Base-by-base conservation (phyloP, 1,284 basidiomycete genomes). In the Naganishia sp. region DNA sequence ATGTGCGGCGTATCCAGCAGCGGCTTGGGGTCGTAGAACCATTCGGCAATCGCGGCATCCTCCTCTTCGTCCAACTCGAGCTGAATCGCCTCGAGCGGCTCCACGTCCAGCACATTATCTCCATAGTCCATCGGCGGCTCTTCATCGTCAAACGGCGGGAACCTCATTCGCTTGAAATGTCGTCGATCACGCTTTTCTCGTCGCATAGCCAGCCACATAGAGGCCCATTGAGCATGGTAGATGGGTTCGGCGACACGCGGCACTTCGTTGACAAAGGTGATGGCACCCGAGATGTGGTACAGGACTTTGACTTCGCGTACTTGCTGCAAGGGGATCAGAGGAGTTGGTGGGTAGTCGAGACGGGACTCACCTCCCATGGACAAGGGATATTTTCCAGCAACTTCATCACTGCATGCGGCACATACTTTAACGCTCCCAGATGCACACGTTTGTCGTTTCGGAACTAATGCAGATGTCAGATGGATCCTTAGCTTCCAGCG, bases 101-200 rank as follows among this genome's bases (percentile, higher is more conserved):
- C 96, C 16, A 98, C 94, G 74, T 99, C 96, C 73, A 99, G 81
- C 21, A 99, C 88, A 78, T 99, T 99, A 83, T 99, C 96, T 67
- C 94, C 94, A 75, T 98, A 98, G 78, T 98, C 94, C 78, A 96
- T 86, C 13, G 94, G 94, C 15, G 94, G 96, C 77, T 99, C 96
- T 81, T 99, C 96, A 75, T 99, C 96, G 75, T 99, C 96, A 75
- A 99, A 99, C 0, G 96, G 96, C 44, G 96, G 96, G 83, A 99
- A 99, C n/a, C 96, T 88, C 94, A 99, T 99, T 61, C 96, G 92
- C 83, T 99, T 99, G 83, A 99, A 99, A 79, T 99, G 96, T 63
- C 96, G 85, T 76, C 96, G 90, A 79, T 99, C 96, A 68, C 96
- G 88, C 84, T 99, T 99, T 82, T 99, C 96, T 72, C 96, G 84